Evolutionary conservation across 2,329 filamentous ascomycete genomes (phyloP), one percentile per base, ranked within the genome.

Genomic region (Tolypocladium nubicola): DNA sequence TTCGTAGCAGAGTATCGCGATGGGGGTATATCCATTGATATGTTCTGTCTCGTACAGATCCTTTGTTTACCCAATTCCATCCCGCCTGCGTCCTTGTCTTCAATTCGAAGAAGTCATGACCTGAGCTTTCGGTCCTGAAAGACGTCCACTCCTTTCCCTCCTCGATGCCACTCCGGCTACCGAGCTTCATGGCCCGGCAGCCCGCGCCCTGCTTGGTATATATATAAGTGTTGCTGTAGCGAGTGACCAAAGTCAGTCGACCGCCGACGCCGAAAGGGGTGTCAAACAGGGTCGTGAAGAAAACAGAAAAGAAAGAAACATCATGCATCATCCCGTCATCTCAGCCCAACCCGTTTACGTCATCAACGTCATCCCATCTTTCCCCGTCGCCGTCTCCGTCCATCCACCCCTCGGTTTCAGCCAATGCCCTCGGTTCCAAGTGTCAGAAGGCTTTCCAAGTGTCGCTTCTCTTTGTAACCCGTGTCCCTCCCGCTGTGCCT

Each of bases 401-500:
- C 38, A 11, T 13, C 14, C 23, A 19, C 38, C 30, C 39, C 23
- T 14, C 16, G 35, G 16, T 19, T 37, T 21, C 47, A 52, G 19
- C 16, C 47, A 21, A 35, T 13, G 30, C 11, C 33, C 30, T 30
- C 10, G 52, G 33, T 30, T 30, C 16, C 50, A 40, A 23, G 50
- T 39, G 45, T 41, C 37, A 19, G 49, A 33, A 56, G 49, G 47
- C 49, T 38, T 54, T 16, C 47, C 55, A 59, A 57, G 53, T 59
- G 57, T 54, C 43, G 50, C 58, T 53, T 33, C 35, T 14, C 56
- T 57, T 50, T 56, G 37, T 54, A 56, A 56, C 26, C 49, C 50
- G 49, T 35, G 53, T 41, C 52, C 35, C 56, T 47, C 54, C 57
- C 54, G 41, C 55, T 45, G 43, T 65, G 73, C 75, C 73, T 76